phyloP scores from a whole-genome alignment of 192 early-diverging fungal species.

The Allomyces macrogynus region DNA sequence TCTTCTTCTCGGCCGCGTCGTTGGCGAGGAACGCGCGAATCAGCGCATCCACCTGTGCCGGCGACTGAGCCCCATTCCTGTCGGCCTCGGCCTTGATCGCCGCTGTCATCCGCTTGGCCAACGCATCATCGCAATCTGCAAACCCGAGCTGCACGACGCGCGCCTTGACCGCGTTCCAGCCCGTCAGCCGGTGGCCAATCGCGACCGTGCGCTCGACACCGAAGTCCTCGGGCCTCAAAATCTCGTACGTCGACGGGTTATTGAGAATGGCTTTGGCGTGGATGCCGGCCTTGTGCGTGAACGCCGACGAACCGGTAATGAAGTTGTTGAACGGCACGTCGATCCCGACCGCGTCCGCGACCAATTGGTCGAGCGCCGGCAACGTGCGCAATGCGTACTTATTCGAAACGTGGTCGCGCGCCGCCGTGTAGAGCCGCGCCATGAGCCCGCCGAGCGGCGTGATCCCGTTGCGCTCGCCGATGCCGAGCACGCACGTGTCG shows the following conservation, averaged over 20 bases:
- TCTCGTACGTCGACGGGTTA: constrained; percentile 96
- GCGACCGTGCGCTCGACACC: constrained; percentile 95
- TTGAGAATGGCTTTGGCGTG: constrained; percentile 99
- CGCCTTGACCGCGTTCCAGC: constrained; percentile 99
- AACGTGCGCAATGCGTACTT: constrained; percentile 89
- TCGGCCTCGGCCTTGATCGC: constrained; percentile 93
- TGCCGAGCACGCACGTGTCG: constrained; percentile 92
- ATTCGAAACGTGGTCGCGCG: constrained; percentile 71
- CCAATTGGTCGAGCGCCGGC: constrained; percentile 87
- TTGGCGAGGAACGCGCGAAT: background rate
- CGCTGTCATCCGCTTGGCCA: constrained; percentile 75
- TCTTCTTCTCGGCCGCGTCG: no score
- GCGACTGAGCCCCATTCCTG: constrained; percentile 7
- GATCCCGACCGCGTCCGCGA: constrained; percentile 83
- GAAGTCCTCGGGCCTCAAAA: constrained; percentile 94
- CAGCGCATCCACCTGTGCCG: background rate
- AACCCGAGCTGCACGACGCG: constrained; percentile 82
- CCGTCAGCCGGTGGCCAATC: constrained; percentile 90
- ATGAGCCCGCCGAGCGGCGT: constrained; percentile 83
- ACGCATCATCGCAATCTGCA: constrained; percentile 52
- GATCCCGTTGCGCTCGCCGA: constrained; percentile 98
- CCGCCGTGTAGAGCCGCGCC: constrained; percentile 90
- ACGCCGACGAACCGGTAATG: constrained; percentile 96
- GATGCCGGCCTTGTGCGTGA: constrained; percentile 98
- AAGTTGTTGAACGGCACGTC: constrained; percentile 99